Conservation (phyloP, 441 rosid genomes). For the Gossypium trilobum region DNA sequence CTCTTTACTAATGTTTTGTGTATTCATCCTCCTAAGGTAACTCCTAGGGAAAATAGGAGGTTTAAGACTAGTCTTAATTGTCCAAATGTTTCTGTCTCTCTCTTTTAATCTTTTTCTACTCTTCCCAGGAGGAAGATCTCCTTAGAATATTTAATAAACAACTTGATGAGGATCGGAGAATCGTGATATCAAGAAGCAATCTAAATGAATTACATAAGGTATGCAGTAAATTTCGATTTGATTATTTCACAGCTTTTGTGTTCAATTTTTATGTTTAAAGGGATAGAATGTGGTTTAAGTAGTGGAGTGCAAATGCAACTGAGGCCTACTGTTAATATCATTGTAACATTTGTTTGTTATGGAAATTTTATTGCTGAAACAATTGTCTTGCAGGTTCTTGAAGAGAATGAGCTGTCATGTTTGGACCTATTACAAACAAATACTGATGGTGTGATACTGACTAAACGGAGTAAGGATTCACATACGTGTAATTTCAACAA, state of each 20-base stretch:
- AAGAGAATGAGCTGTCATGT: conserved; percentile 74
- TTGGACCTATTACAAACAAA: conserved; percentile 56
- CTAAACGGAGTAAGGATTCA: conserved; percentile 60
- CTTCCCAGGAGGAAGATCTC: conserved; percentile 67
- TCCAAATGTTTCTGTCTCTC: neutral
- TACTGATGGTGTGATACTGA: conserved; percentile 73
- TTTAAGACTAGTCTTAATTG: neutral
- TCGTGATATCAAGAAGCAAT: conserved; percentile 77
- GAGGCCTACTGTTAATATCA: neutral
- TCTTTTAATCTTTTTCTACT: neutral
- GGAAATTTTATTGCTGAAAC: conserved; percentile 14
- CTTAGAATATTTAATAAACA: conserved; percentile 72
- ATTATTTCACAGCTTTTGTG: conserved; percentile 1
- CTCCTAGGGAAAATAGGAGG: neutral
- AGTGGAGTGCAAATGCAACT: neutral
- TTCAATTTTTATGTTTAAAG: neutral
- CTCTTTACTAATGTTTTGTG: conserved; percentile 69
- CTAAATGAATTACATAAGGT: conserved; percentile 78
- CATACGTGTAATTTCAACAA: conserved; percentile 1
- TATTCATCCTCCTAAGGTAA: conserved; percentile 69
- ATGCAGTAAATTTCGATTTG: conserved; percentile 15
- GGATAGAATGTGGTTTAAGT: neutral
- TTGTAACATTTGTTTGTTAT: neutral
- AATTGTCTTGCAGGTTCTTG: conserved; percentile 59
- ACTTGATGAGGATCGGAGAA: conserved; percentile 80